Evolutionary conservation across 2,329 filamentous ascomycete genomes (phyloP), one percentile per base, ranked within the genome.

Genomic region (Aspergillus sp.): DNA sequence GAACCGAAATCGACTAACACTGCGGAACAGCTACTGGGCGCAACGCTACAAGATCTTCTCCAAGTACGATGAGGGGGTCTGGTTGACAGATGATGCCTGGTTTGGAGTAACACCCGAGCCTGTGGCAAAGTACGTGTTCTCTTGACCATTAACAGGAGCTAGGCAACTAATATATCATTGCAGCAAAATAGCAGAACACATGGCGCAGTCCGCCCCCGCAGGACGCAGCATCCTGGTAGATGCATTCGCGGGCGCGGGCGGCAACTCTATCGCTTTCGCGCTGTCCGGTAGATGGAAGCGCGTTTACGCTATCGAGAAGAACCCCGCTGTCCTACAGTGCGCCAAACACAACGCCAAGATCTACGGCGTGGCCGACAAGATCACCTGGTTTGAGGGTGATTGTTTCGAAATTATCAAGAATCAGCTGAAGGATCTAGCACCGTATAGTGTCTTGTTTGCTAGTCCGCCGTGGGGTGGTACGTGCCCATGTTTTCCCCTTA

Each of bases 71-170:
- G 85, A 93, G 60, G 94, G 92, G 58, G 85, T 99, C 66, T 89
- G 88, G 81, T 87, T 99, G 83, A 99, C 96, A 0, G 89, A 96
- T 74, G 89, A 94, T 78, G 90, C 92, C 57, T 99, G 95, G 95
- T 99, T 95, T 74, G 95, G 93, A 58, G 93, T 98, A 7, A 99
- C 96, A 0, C 93, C 95, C 13, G 94, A 99, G 75, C 90, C 91
- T 4, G 87, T 99, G 28, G 95, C 95, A 41, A 55, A 55, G 53
- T 62, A 87, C 84, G 91, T 95, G 81, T 70, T 82, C 28, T 45
- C 8, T 19, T 23, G 59, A 32, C 25, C 5, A 25, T 5, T 9
- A 1, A 9, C 19, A 1, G 13, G 12, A 9, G 7, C n/a, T 3
- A 6, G 0, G 3, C 9, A n/a, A 5, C 12, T 43, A 19, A 55